These are phyloP conservation scores for Warburgia ugandensis DNA, from an alignment of 164 flowering plant species.

Conservation along the genomic window DNA sequence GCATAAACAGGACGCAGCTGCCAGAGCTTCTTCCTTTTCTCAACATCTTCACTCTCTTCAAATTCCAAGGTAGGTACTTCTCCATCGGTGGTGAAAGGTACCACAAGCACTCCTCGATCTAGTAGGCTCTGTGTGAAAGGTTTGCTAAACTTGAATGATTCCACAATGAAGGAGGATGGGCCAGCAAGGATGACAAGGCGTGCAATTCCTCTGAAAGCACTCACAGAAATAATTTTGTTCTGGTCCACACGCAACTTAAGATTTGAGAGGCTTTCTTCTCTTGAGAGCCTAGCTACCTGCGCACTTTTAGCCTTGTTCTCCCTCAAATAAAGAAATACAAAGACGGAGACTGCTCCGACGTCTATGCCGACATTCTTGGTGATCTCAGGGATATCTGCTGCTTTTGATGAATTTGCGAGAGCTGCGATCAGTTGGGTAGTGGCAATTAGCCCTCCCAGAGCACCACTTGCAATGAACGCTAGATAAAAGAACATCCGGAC, in stretches of 20 bases:
- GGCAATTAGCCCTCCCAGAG: constrained; percentile 80
- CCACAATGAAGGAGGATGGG: constrained; percentile 57
- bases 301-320: constrained; percentile 70
- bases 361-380: constrained; percentile 69
- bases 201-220: constrained; percentile 66
- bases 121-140: constrained; percentile 58
- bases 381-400: constrained; percentile 48
- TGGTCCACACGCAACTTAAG: constrained; percentile 73
- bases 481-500: constrained; percentile 94
- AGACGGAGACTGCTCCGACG: constrained; percentile 63
- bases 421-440: constrained; percentile 59
- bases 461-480: constrained; percentile 83
- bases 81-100: constrained; percentile 78
- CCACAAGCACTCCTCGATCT: constrained; percentile 86
- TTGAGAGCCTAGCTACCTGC: constrained; percentile 72
- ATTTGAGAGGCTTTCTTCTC: constrained; percentile 86
- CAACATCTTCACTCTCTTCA: constrained; percentile 49
- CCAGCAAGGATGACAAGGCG: constrained; percentile 83
- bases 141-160: constrained; percentile 51
- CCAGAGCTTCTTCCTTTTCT: constrained; percentile 76
- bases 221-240: constrained; percentile 48
- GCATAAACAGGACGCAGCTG: constrained; percentile 59
- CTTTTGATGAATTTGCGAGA: constrained; percentile 48
- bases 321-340: constrained; percentile 62
- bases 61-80: constrained; percentile 45